These are phyloP conservation scores for Polyplosphaeria fusca DNA, from an alignment of 495 filamentous ascomycete species.

Conservation along the genomic window DNA sequence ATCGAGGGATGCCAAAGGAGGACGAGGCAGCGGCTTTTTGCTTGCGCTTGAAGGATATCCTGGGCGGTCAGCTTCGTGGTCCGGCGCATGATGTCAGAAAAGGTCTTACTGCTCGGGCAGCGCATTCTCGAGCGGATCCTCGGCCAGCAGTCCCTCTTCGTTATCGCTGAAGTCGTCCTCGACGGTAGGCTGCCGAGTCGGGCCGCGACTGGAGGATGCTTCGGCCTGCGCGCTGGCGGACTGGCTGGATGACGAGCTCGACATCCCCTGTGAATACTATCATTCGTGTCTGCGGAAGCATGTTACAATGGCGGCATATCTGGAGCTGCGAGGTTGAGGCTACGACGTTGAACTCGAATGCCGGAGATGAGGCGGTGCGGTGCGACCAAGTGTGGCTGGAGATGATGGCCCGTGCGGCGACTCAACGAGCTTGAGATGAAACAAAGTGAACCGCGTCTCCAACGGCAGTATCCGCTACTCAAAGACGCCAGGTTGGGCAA, in stretches of 20 bases:
- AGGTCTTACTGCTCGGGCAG: slow-evolving; percentile 34
- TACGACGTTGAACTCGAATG: neutral
- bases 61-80: slow-evolving; percentile 27
- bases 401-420: neutral
- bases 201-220: slow-evolving; percentile 39
- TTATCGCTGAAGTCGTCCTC: slow-evolving; percentile 38
- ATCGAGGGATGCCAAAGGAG: slow-evolving; percentile 58
- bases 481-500: no score
- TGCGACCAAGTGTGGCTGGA: neutral
- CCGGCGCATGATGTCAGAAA: neutral
- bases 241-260: slow-evolving; percentile 39
- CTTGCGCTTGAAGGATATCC: slow-evolving; percentile 82
- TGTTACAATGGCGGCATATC: neutral
- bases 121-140: slow-evolving; percentile 36
- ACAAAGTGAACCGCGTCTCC: no score
- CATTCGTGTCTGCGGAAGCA: slow-evolving; percentile 2
- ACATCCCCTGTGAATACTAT: slow-evolving; percentile 37
- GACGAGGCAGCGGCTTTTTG: slow-evolving; percentile 60
- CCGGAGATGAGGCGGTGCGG: no score
- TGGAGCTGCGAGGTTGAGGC: neutral
- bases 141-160: slow-evolving; percentile 36
- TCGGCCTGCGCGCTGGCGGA: slow-evolving; percentile 36
- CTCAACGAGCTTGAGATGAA: no score
- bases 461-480: no score
- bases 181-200: slow-evolving; percentile 28